These are phyloP conservation scores for Cercospora sesami DNA, from an alignment of 2,329 filamentous ascomycete genomes.

Conservation along the genomic window DNA sequence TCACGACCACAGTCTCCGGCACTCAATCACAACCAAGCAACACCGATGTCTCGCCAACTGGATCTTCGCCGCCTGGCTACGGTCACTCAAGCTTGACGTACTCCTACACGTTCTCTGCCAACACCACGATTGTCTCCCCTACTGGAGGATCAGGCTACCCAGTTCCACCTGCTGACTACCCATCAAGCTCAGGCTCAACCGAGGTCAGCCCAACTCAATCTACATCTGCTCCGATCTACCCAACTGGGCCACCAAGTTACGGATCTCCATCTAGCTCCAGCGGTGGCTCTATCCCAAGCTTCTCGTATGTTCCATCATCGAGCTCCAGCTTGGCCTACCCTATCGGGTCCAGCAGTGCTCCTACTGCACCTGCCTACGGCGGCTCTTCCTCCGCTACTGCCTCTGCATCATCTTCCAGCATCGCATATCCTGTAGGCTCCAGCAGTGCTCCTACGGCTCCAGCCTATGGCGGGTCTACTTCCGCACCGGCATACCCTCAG, in stretches of 20 bases:
- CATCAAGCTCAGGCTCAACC: slow-evolving; percentile 1
- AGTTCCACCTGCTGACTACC: slow-evolving; percentile 5
- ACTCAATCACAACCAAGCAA: slow-evolving; percentile 20
- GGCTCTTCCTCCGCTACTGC: not conserved
- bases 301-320: slow-evolving; percentile 5
- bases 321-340: slow-evolving; percentile 13
- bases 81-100: slow-evolving; percentile 1
- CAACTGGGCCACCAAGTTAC: slow-evolving; percentile 10
- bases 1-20: slow-evolving; percentile 47
- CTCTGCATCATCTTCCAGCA: slow-evolving; percentile 4
- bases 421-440: slow-evolving; percentile 1
- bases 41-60: slow-evolving; percentile 11
- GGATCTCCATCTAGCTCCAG: slow-evolving; percentile 11
- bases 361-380: not conserved
- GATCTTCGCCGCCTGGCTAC: not conserved
- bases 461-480: not conserved
- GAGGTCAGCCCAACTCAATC: slow-evolving; percentile 20
- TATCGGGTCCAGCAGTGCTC: slow-evolving; percentile 1
- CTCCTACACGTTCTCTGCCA: slow-evolving; percentile 13
- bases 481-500: not conserved
- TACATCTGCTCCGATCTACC: slow-evolving; percentile 4
- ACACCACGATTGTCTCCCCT: slow-evolving; percentile 5
- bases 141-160: slow-evolving; percentile 16
- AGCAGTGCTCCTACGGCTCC: slow-evolving; percentile 1
- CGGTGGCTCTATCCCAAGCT: slow-evolving; percentile 9